Conservation (phyloP, 202 grass and related monocot genomes). For the Saccharum hybrid region DNA sequence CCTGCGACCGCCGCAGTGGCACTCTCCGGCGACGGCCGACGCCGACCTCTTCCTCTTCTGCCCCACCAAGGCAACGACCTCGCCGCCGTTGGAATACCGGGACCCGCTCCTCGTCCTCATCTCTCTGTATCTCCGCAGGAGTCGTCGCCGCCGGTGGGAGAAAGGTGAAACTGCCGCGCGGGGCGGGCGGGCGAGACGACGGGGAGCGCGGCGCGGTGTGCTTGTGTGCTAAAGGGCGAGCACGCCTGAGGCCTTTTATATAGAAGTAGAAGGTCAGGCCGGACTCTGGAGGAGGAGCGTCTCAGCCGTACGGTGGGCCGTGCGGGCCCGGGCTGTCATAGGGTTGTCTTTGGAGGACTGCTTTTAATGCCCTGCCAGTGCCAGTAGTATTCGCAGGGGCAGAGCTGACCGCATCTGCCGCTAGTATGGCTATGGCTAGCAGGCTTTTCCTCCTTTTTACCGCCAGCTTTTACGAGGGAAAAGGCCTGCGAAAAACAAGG, state of each 20-base stretch:
- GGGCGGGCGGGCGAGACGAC: not conserved
- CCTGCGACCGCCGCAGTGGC: not conserved
- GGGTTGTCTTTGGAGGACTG: not conserved
- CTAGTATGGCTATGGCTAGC: not conserved
- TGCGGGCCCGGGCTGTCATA: slow-evolving; percentile 5
- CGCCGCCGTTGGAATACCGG: slow-evolving; percentile 29
- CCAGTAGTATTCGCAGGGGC: not conserved
- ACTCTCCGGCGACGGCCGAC: slow-evolving; percentile 9
- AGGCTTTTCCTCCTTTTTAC: not conserved
- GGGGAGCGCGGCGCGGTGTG: slow-evolving; percentile 4
- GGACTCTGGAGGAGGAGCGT: not conserved
- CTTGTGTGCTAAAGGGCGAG: slow-evolving; percentile 31
- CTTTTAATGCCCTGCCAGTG: not conserved
- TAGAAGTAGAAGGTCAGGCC: not conserved
- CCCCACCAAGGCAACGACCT: not conserved
- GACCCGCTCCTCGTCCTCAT: slow-evolving; percentile 65
- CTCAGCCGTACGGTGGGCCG: not conserved
- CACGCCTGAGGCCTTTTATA: slow-evolving; percentile 28
- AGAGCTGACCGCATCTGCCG: not conserved
- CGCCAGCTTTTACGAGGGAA: slow-evolving; percentile 22
- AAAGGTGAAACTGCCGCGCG: not conserved
- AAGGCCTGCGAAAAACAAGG: slow-evolving; percentile 12
- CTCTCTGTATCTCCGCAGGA: not conserved
- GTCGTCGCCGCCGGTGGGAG: not conserved
- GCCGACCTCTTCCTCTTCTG: slow-evolving; percentile 41